These are phyloP conservation scores for Nemania sp. DNA, from an alignment of 2,329 filamentous ascomycete genomes.

Conservation along the genomic window DNA sequence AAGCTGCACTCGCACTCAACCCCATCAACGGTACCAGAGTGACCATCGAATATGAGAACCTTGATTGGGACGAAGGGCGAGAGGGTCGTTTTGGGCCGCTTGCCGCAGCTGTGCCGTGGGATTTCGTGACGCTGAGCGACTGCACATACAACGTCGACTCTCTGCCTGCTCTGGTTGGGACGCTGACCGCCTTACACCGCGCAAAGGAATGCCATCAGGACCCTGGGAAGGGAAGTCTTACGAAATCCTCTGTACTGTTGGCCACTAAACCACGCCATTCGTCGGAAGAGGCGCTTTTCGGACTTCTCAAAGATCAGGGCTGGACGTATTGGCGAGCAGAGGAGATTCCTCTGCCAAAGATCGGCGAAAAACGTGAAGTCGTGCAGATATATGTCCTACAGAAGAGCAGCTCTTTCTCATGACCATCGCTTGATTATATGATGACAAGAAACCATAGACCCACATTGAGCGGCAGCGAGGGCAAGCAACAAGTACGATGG, in stretches of 20 bases:
- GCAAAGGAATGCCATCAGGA: conserved; percentile 34
- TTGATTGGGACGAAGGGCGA: conserved; percentile 60
- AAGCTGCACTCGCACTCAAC: conserved; percentile 6
- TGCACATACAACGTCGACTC: conserved; percentile 65
- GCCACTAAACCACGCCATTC: conserved; percentile 60
- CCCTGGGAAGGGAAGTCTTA: background rate
- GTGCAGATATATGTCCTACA: conserved; percentile 59
- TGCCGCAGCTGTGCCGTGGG: conserved; percentile 49
- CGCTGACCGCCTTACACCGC: conserved; percentile 53
- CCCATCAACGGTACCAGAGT: background rate
- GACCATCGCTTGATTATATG: background rate
- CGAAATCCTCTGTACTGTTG: conserved; percentile 51
- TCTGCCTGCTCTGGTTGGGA: conserved; percentile 56
- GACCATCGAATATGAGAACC: conserved; percentile 53
- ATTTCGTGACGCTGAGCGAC: conserved; percentile 60
- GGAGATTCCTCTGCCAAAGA: conserved; percentile 49
- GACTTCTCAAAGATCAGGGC: conserved; percentile 48
- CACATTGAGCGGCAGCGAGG: too few species aligned
- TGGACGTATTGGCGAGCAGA: conserved; percentile 51
- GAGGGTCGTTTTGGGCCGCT: conserved; percentile 48
- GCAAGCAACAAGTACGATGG: too few species aligned
- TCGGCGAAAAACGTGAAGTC: conserved; percentile 48
- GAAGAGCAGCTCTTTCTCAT: conserved; percentile 32
- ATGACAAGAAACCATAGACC: too few species aligned
- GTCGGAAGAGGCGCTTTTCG: conserved; percentile 55